Percentiles rank a stretch among this genome's conserved stretches.
These are phyloP conservation scores for Albizia julibrissin DNA, from an alignment of 306 rosid genomes.

Conservation along the genomic window DNA sequence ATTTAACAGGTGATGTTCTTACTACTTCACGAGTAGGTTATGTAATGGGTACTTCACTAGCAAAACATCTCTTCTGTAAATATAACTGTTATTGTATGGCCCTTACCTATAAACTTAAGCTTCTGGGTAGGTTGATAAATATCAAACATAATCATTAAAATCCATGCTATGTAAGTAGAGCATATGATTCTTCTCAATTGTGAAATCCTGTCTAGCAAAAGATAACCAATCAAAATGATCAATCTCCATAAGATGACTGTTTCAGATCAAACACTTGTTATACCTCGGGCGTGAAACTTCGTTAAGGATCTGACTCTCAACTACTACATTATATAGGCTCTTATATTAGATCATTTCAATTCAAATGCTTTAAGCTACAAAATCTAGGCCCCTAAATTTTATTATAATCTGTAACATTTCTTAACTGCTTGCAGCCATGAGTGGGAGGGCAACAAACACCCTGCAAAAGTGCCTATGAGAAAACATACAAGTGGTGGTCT, in stretches of 20 bases:
- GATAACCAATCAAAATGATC: background rate
- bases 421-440: slow-evolving; percentile 28
- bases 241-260: background rate
- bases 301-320: background rate
- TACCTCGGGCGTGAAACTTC: background rate
- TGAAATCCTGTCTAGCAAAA: background rate
- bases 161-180: background rate
- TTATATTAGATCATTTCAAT: background rate
- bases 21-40: background rate
- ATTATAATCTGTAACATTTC: background rate
- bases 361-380: background rate
- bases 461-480: slow-evolving; percentile 34
- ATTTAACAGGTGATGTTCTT: background rate
- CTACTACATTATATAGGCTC: background rate
- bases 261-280: background rate
- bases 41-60: background rate
- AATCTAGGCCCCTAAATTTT: background rate
- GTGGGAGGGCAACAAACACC: slow-evolving; percentile 47
- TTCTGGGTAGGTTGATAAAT: background rate
- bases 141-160: background rate
- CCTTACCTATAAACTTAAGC: background rate
- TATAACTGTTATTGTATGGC: background rate
- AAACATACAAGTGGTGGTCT: slow-evolving; percentile 65
- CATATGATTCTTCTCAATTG: background rate
- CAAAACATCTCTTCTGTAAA: background rate